Evolutionary conservation across 352 stramenopile genomes (phyloP).

Genomic region (Peronosclerospora sorghi): DNA sequence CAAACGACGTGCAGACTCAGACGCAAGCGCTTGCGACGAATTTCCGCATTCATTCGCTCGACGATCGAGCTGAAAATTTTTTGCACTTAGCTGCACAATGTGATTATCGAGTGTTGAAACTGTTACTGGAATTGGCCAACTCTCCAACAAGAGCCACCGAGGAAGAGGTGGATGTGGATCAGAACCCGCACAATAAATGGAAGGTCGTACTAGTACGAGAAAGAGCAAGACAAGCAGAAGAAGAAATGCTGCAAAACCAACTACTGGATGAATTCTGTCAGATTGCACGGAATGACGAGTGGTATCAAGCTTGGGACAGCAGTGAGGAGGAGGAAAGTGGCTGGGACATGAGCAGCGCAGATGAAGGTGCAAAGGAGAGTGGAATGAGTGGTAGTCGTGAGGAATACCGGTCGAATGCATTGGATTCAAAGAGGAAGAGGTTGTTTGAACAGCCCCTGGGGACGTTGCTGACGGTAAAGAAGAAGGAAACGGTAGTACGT

Average conservation of each 20-base stretch:
- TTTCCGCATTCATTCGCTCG: conserved; percentile 43
- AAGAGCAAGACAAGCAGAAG: conserved; percentile 9
- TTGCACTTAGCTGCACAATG: conserved; percentile 20
- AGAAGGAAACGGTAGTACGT: not conserved
- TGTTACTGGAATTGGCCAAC: conserved; percentile 48
- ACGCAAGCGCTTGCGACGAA: conserved; percentile 31
- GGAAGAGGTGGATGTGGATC: conserved; percentile 21
- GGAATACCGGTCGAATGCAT: conserved; percentile 3
- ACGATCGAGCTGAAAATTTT: conserved; percentile 29
- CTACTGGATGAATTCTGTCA: conserved; percentile 44
- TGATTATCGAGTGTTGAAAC: conserved; percentile 41
- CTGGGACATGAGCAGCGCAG: conserved; percentile 11
- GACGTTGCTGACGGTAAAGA: not conserved
- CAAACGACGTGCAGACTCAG: conserved; percentile 35
- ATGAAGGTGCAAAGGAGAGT: not conserved
- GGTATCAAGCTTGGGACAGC: conserved; percentile 46
- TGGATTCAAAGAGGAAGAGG: conserved; percentile 12
- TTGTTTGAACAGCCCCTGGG: conserved; percentile 3
- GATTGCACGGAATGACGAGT: conserved; percentile 57
- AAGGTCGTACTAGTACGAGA: conserved; percentile 13
- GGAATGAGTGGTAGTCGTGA: not conserved
- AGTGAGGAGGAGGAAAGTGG: conserved; percentile 33
- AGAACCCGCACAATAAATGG: conserved; percentile 7
- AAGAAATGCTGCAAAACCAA: conserved; percentile 21
- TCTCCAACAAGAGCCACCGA: conserved; percentile 32